Evolutionary conservation across 495 filamentous ascomycete species (phyloP).

Genomic region (Immersiella caudata): DNA sequence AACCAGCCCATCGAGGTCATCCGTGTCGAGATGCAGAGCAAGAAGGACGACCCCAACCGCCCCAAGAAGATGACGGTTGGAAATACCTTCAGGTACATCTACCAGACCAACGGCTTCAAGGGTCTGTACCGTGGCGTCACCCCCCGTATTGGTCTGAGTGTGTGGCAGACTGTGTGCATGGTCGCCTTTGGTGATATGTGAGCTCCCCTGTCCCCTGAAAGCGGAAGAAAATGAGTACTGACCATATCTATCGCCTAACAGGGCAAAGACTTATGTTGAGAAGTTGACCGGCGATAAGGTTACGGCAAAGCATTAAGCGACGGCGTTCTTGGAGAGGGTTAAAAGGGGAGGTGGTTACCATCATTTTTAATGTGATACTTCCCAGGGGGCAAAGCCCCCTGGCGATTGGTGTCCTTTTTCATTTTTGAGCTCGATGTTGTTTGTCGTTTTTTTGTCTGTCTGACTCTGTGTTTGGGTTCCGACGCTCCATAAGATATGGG

Average conservation of each 20-base stretch:
- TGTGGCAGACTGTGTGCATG: conserved; percentile 99
- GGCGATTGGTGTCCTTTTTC: neutral
- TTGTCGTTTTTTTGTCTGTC: neutral
- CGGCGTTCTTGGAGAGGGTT: conserved; percentile 32
- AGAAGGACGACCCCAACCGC: conserved; percentile 94
- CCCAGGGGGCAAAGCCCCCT: neutral
- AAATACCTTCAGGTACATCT: conserved; percentile 92
- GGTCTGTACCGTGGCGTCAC: conserved; percentile 95
- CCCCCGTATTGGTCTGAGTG: conserved; percentile 88
- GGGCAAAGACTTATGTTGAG: conserved; percentile 96
- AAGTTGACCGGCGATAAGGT: conserved; percentile 92
- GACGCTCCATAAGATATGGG: neutral
- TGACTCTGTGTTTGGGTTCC: neutral
- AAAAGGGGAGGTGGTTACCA: conserved; percentile 13
- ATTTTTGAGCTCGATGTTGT: neutral
- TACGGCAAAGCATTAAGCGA: conserved; percentile 91
- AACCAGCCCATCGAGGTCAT: conserved; percentile 99
- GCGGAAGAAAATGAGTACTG: conserved; percentile 19
- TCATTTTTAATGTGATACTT: conserved; percentile 22
- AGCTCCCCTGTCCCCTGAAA: conserved; percentile 45
- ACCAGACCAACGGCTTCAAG: conserved; percentile 81
- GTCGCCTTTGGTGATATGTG: conserved; percentile 98
- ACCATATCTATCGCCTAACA: conserved; percentile 43
- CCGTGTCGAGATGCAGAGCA: conserved; percentile 99
- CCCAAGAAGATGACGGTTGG: conserved; percentile 98